Percentiles rank a stretch among this genome's conserved stretches.
Conservation (phyloP, 768 basidiomycete genomes). For the Mycena crocata region DNA sequence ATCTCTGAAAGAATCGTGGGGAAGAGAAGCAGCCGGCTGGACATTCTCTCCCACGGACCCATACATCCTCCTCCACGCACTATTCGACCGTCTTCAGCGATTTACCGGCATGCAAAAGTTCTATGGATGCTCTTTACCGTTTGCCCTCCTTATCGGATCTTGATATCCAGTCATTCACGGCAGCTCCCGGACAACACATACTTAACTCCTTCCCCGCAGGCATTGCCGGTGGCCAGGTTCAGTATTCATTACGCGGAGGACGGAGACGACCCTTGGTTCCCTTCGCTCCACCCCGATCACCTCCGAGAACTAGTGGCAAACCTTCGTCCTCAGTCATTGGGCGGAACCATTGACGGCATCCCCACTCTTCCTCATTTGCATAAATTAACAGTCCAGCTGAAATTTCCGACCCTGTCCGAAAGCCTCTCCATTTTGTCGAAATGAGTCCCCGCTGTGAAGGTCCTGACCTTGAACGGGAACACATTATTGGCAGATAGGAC, state of each 20-base stretch:
- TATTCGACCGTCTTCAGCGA: background rate
- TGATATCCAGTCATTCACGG: background rate
- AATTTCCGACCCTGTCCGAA: background rate
- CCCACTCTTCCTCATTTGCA: background rate
- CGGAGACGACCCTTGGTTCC: conserved; percentile 4
- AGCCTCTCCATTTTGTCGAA: background rate
- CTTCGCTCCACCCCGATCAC: conserved; percentile 12
- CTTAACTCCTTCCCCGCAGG: background rate
- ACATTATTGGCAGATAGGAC: too few species aligned
- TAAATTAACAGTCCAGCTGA: background rate
- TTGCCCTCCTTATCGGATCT: background rate
- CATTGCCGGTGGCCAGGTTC: conserved; percentile 4
- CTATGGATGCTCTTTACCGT: background rate
- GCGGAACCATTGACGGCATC: background rate
- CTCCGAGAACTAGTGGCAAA: background rate
- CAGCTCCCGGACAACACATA: background rate
- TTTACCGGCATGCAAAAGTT: conserved; percentile 4
- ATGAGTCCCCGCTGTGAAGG: conserved; percentile 12
- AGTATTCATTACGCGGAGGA: background rate
- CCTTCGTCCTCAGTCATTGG: background rate
- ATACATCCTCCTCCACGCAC: conserved; percentile 5
- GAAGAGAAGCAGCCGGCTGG: background rate
- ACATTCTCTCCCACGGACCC: background rate
- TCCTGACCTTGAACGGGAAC: background rate
- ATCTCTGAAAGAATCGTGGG: background rate